Evolutionary conservation across 805 yeast genomes (phyloP).

Genomic region (Saccharomycopsis sp.): DNA sequence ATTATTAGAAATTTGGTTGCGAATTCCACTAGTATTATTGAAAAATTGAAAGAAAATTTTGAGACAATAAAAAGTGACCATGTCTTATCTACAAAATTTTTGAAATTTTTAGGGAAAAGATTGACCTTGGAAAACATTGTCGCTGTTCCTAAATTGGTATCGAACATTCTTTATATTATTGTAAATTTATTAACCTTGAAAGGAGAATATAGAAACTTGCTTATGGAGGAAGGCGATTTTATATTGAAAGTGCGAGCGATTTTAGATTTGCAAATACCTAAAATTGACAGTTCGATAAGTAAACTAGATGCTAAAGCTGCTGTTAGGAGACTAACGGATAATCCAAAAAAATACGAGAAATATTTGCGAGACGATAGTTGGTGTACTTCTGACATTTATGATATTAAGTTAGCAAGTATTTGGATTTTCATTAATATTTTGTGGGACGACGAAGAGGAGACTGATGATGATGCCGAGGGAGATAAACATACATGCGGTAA

Average conservation of each 20-base stretch:
- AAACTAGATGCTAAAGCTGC: background rate
- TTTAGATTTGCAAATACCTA: conserved; percentile 6
- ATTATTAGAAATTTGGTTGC: conserved; percentile 6
- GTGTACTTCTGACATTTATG: conserved; percentile 1
- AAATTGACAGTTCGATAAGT: background rate
- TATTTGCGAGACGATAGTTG: too few species aligned
- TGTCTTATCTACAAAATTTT: background rate
- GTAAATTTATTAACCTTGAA: conserved; percentile 10
- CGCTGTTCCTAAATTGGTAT: conserved; percentile 8
- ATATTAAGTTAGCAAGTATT: conserved; percentile 14
- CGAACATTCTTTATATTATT: conserved; percentile 12
- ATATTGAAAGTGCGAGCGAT: conserved; percentile 1
- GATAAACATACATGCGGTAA: too few species aligned
- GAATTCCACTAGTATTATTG: background rate
- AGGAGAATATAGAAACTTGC: conserved; percentile 8
- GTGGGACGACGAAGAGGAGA: conserved; percentile 9
- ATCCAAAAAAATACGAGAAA: background rate
- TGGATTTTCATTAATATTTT: conserved; percentile 15
- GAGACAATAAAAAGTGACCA: background rate
- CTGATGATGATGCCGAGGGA: background rate
- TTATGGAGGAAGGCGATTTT: background rate
- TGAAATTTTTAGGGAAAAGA: background rate
- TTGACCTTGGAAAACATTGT: conserved; percentile 5
- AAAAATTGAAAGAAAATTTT: conserved; percentile 2
- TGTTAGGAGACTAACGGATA: background rate